These are phyloP conservation scores for Diplosphaera chodatii DNA, from an alignment of 139 green algal species.

Conservation along the genomic window DNA sequence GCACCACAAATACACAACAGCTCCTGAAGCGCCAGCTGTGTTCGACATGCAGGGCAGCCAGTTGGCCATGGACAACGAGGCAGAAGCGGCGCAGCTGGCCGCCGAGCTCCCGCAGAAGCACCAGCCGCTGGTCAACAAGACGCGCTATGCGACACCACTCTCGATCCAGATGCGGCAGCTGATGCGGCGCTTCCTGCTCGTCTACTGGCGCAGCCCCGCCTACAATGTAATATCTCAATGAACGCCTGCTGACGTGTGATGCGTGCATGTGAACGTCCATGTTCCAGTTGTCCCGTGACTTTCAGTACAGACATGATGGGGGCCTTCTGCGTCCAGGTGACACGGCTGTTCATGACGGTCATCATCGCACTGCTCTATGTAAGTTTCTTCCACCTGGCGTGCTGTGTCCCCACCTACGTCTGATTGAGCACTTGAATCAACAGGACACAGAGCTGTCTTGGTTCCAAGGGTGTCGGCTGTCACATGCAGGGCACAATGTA, in stretches of 20 bases:
- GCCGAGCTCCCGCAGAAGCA: constrained; percentile 7
- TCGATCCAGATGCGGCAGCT: constrained; percentile 13
- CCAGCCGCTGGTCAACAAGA: constrained; percentile 22
- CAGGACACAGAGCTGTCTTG: too few relatives aligned
- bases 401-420: too few relatives aligned
- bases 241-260: too few relatives aligned
- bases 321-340: too few relatives aligned
- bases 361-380: constrained; percentile 30
- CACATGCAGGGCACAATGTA: constrained; percentile 21
- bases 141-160: constrained; percentile 16
- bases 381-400: neutral
- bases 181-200: constrained; percentile 21
- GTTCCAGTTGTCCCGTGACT: too few relatives aligned
- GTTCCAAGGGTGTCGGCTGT: too few relatives aligned
- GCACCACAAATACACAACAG: too few relatives aligned
- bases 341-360: constrained; percentile 30
- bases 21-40: too few relatives aligned
- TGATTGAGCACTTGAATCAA: too few relatives aligned
- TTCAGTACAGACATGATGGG: too few relatives aligned
- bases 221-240: too few relatives aligned
- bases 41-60: constrained; percentile 33
- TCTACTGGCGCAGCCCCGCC: constrained; percentile 40
- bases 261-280: too few relatives aligned
- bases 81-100: constrained; percentile 12
- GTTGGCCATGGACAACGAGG: constrained; percentile 22